A percentile compares a stretch with the other conserved stretches of the same genome.
phyloP scores from a whole-genome alignment of 75 land plant genomes.

The Selaginella tamariscina region DNA sequence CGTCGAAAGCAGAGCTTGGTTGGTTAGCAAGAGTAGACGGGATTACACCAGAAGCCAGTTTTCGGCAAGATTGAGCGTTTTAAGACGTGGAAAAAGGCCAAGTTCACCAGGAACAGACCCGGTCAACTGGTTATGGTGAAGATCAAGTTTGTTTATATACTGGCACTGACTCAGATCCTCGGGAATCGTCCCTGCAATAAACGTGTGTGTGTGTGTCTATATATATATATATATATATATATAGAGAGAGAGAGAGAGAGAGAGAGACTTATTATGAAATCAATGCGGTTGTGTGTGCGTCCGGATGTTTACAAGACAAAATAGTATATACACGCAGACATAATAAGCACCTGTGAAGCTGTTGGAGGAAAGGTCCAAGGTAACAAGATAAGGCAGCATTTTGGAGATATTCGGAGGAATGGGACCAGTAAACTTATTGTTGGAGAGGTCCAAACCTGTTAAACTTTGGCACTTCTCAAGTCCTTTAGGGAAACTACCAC shows the following conservation, averaged over 20 bases:
- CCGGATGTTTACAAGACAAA: too few relatives aligned
- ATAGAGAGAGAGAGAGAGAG: too few relatives aligned
- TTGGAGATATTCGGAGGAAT: background rate
- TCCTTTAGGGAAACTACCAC: too few relatives aligned
- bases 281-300: too few relatives aligned
- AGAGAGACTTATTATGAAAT: too few relatives aligned
- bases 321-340: too few relatives aligned
- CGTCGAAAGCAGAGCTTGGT: background rate
- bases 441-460: background rate
- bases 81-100: background rate
- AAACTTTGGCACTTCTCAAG: background rate
- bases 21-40: background rate
- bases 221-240: too few relatives aligned
- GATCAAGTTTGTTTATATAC: background rate
- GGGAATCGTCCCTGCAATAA: background rate
- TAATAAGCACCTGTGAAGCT: too few relatives aligned
- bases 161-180: background rate
- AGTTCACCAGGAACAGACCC: background rate
- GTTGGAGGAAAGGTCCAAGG: constrained; percentile 1
- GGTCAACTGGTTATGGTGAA: constrained; percentile 1
- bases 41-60: background rate
- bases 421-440: background rate
- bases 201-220: too few relatives aligned
- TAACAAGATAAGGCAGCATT: background rate
- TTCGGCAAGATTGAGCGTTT: background rate